Conservation (phyloP, 345 rosid genomes). For the Orychophragmus violaceus region DNA sequence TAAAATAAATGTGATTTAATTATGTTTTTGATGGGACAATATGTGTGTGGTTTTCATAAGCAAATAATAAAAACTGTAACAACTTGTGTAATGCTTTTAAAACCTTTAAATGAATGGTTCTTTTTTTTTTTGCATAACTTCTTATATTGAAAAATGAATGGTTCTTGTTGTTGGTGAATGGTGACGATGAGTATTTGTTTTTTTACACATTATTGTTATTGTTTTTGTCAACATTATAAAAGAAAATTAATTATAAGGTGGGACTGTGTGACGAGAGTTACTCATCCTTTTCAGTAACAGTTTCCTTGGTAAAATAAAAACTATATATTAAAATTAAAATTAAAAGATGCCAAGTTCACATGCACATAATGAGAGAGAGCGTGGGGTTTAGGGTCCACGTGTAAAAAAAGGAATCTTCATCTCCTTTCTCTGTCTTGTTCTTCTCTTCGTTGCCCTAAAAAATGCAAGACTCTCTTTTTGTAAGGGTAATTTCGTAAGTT, state of each 20-base stretch:
- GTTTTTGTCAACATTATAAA: conserved; percentile 16
- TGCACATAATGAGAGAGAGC: conserved; percentile 34
- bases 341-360: conserved; percentile 35
- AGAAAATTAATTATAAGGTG: background rate
- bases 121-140: too few species aligned
- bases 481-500: conserved; percentile 7
- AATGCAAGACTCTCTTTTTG: background rate
- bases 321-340: background rate
- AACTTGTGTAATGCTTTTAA: background rate
- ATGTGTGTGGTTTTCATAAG: conserved; percentile 8
- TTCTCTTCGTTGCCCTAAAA: conserved; percentile 33
- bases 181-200: conserved; percentile 18
- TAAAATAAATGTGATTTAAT: conserved; percentile 20
- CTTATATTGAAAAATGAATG: too few species aligned
- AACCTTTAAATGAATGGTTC: conserved; percentile 14
- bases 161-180: conserved; percentile 13
- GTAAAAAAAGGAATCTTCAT: conserved; percentile 30
- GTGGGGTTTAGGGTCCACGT: conserved; percentile 35
- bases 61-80: conserved; percentile 13
- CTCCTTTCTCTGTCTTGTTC: conserved; percentile 2
- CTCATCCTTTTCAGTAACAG: conserved; percentile 32
- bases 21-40: conserved; percentile 14
- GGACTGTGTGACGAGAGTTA: conserved; percentile 21
- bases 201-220: conserved; percentile 13
- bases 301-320: conserved; percentile 26